A percentile compares a stretch with the other conserved stretches of the same genome.
These are phyloP conservation scores for Solanum gandarillasii DNA, from an alignment of 257 asterid genomes.

Conservation along the genomic window DNA sequence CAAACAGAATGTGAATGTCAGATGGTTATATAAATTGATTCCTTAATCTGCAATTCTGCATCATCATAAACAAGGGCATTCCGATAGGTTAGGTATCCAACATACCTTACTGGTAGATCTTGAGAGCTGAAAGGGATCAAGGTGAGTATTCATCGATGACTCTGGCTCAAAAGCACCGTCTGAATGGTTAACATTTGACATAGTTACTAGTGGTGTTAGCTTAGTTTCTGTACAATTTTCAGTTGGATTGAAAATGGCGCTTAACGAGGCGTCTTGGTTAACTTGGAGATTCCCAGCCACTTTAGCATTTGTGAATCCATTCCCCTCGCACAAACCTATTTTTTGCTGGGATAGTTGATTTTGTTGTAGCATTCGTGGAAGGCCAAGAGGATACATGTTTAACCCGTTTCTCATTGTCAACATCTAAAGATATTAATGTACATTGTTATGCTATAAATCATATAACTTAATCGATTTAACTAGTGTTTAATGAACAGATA, in stretches of 20 bases:
- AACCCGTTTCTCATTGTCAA: slow-evolving; percentile 66
- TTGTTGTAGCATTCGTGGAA: slow-evolving; percentile 30
- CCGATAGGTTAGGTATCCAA: neutral
- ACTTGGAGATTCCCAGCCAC: slow-evolving; percentile 9
- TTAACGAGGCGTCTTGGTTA: slow-evolving; percentile 17
- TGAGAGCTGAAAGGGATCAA: slow-evolving; percentile 19
- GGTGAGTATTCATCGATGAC: slow-evolving; percentile 17
- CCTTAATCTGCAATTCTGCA: neutral
- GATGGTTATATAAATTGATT: neutral
- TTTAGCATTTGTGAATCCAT: slow-evolving; percentile 12
- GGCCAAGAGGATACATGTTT: slow-evolving; percentile 43
- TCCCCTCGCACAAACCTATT: slow-evolving; percentile 18
- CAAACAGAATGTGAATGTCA: neutral
- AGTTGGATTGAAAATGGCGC: slow-evolving; percentile 10
- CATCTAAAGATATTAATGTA: slow-evolving; percentile 27
- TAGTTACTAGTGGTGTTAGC: slow-evolving; percentile 14
- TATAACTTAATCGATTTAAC: neutral
- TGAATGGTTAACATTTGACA: slow-evolving; percentile 14
- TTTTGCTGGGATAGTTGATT: slow-evolving; percentile 21
- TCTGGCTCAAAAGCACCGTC: slow-evolving; percentile 17
- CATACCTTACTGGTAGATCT: slow-evolving; percentile 23
- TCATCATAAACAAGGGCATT: neutral
- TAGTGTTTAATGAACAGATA: neutral
- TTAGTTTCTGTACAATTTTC: slow-evolving; percentile 1
- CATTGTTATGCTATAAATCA: neutral